These are phyloP conservation scores for Diospyros lotus DNA, from an alignment of 148 eudicot species.

Conservation along the genomic window DNA sequence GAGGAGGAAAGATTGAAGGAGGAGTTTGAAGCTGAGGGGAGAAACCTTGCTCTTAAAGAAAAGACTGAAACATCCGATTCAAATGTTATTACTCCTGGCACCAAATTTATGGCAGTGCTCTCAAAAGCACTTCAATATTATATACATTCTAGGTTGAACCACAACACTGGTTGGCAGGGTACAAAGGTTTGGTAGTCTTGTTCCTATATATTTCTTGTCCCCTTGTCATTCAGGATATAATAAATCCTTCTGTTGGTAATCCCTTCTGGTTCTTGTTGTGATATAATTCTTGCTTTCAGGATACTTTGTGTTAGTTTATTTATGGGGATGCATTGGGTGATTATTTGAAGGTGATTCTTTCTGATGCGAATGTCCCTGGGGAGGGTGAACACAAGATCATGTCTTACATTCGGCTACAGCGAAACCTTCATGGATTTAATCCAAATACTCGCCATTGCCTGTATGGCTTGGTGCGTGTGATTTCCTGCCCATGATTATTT, in stretches of 20 bases:
- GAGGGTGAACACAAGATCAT: constrained; percentile 99
- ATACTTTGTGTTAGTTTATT: constrained; percentile 41
- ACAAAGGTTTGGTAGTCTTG: constrained; percentile 56
- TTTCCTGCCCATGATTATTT: constrained; percentile 5
- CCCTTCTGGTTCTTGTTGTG: constrained; percentile 37
- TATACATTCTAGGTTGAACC: constrained; percentile 70
- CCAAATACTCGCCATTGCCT: constrained; percentile 95
- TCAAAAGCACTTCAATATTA: constrained; percentile 92
- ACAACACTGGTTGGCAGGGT: constrained; percentile 72
- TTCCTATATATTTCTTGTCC: constrained; percentile 13
- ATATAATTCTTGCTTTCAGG: constrained; percentile 43
- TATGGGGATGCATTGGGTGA: constrained; percentile 57
- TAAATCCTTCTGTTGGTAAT: constrained; percentile 48
- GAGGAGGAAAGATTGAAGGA: constrained; percentile 68
- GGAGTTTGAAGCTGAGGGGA: constrained; percentile 80
- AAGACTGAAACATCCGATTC: constrained; percentile 88
- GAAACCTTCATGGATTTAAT: constrained; percentile 83
- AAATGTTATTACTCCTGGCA: constrained; percentile 97
- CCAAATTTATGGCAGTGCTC: constrained; percentile 86
- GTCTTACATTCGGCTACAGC: constrained; percentile 94
- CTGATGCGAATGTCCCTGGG: constrained; percentile 98
- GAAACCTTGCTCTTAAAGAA: constrained; percentile 44
- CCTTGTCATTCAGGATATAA: constrained; percentile 26
- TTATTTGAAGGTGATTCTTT: constrained; percentile 92
- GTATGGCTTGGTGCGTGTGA: constrained; percentile 82